Percentiles rank a stretch among this genome's conserved stretches.
These are phyloP conservation scores for Persicaria maculosa DNA, from an alignment of 148 eudicot species.

Conservation along the genomic window DNA sequence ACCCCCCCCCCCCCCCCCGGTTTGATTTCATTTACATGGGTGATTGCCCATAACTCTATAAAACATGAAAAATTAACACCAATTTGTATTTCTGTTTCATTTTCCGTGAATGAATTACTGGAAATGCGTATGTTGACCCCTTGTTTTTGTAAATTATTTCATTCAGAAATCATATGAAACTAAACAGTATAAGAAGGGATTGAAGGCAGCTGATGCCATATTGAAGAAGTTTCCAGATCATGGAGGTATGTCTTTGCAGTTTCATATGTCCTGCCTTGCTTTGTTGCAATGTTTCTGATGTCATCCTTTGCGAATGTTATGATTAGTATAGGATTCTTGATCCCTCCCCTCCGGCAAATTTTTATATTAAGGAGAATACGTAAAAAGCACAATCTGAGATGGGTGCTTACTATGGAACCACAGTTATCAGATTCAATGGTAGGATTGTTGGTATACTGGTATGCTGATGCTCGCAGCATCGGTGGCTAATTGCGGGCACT, in stretches of 20 bases:
- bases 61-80: background rate
- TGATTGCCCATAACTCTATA: background rate
- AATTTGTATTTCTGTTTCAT: background rate
- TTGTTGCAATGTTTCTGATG: background rate
- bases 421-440: background rate
- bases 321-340: constrained; percentile 4
- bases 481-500: background rate
- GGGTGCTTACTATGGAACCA: background rate
- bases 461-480: background rate
- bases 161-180: constrained; percentile 94
- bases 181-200: constrained; percentile 93
- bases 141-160: background rate
- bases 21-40: background rate
- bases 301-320: background rate
- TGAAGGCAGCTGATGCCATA: constrained; percentile 95
- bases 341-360: background rate
- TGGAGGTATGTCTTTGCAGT: constrained; percentile 59
- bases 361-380: background rate
- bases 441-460: background rate
- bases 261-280: background rate
- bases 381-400: background rate
- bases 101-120: background rate
- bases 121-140: background rate
- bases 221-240: constrained; percentile 92
- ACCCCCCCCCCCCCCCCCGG: too few relatives aligned